Evolutionary conservation across 2,329 filamentous ascomycete species (phyloP).

Genomic region (Exophiala alcalophila): DNA sequence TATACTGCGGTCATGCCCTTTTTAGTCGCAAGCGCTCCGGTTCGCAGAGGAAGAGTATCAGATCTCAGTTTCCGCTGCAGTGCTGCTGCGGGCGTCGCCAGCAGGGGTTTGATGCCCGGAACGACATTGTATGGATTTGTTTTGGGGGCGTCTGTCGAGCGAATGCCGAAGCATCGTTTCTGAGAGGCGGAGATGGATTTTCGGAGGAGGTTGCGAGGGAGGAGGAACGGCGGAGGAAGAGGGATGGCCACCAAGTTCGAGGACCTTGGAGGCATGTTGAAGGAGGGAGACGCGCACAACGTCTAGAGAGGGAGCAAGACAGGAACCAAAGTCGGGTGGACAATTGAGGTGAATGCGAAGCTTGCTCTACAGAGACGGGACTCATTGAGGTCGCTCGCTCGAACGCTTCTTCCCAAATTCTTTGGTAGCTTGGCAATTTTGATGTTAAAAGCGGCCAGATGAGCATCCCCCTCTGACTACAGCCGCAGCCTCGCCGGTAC

Average conservation of each 20-base stretch:
- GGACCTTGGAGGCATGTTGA: conserved; percentile 25
- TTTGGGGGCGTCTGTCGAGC: conserved; percentile 55
- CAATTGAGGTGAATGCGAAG: no score
- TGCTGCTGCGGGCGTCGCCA: conserved; percentile 57
- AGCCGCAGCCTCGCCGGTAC: no score
- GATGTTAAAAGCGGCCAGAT: no score
- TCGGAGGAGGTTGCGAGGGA: conserved; percentile 29
- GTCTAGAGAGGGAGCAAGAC: no score
- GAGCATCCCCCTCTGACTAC: no score
- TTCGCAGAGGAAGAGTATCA: conserved; percentile 61
- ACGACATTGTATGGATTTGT: conserved; percentile 54
- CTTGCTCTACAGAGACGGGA: no score
- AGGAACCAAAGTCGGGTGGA: no score
- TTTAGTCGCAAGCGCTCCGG: conserved; percentile 82
- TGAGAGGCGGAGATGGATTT: conserved; percentile 21
- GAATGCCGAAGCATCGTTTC: conserved; percentile 50
- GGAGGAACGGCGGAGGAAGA: conserved; percentile 30
- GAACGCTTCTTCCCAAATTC: no score
- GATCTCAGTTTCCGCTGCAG: conserved; percentile 52
- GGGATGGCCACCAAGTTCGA: conserved; percentile 21
- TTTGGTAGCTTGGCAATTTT: no score
- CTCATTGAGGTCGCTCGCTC: no score
- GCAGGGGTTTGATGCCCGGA: conserved; percentile 48
- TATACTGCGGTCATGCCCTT: conserved; percentile 95
- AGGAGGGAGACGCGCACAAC: conserved; percentile 13